phyloP scores from a whole-genome alignment of 2,329 filamentous ascomycete genomes.

The Stagonosporopsis chrysanthemi region DNA sequence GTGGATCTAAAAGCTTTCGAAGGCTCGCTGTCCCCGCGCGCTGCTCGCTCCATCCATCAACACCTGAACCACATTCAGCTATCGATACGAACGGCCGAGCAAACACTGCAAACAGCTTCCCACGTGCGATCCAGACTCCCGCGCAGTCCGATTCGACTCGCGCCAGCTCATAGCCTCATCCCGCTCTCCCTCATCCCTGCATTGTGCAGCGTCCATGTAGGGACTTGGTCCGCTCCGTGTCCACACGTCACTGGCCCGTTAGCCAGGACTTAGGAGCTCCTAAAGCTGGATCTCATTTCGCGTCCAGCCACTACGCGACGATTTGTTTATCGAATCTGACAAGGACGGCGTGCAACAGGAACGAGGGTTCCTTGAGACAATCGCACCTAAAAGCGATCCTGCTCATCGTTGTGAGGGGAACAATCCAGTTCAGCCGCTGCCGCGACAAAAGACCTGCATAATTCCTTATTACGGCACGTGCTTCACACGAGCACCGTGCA shows the following conservation, averaged over 20 bases:
- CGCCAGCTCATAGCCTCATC: constrained; percentile 5
- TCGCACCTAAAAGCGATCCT: constrained; percentile 25
- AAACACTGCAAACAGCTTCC: constrained; percentile 12
- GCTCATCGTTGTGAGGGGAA: constrained; percentile 16
- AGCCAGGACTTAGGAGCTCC: constrained; percentile 11
- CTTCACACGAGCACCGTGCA: constrained; percentile 24
- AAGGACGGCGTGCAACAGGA: constrained; percentile 19
- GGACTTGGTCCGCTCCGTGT: constrained; percentile 25
- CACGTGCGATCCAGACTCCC: constrained; percentile 24
- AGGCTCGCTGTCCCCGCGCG: constrained; percentile 9
- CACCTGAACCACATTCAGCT: not conserved
- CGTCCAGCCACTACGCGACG: constrained; percentile 37
- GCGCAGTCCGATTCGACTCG: constrained; percentile 10
- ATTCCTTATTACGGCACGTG: constrained; percentile 34
- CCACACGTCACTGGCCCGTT: constrained; percentile 42
- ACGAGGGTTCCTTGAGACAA: constrained; percentile 36
- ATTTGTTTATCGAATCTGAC: constrained; percentile 34
- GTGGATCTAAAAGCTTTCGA: not conserved
- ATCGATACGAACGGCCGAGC: constrained; percentile 9
- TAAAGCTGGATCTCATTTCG: constrained; percentile 42
- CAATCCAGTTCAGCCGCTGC: constrained; percentile 24
- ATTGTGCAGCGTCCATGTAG: constrained; percentile 15
- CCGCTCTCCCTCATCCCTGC: constrained; percentile 33
- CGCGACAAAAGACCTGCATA: constrained; percentile 19
- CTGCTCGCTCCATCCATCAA: constrained; percentile 5